Base-by-base conservation (phyloP, 192 early-diverging fungal genomes). In the Coemansia erecta region DNA sequence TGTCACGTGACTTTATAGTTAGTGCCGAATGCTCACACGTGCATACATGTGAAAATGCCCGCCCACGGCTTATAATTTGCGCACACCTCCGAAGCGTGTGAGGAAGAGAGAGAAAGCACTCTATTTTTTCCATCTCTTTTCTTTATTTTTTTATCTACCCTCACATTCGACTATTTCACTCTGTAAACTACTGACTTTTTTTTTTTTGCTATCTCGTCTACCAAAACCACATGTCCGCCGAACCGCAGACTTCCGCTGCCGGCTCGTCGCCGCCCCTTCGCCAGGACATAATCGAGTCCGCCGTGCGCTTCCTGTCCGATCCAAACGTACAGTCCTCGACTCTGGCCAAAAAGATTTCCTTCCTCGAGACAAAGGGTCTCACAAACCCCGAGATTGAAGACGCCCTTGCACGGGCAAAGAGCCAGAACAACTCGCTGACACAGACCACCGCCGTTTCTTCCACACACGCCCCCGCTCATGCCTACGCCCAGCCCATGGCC, bases 311-410 rank as follows among this genome's bases (percentile, higher is more conserved):
- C 69, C 85, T 99, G 31, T 68, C 77, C 18, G 94, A 99, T 77
- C 89, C 94, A 39, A 93, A 95, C 63, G 95, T 99, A 13, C 89
- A 92, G 66, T 70, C 85, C 10, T 86, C 92, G 14, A 85, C 97
- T 0, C 71, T 99, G 19, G 91, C 92, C 31, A 95, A 97, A 58
- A 88, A 91, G 47, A 81, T 96, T 24, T 86, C 95, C n/a, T 99
- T 99, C 73, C 83, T 99, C 21, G 93, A 98, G 64, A 87, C 88
- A 42, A 99, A 99, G 80, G 97, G 97, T 0, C 73, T 99, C 58
- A 91, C 89, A 22, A 77, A 85, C 13, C 87, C 85, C 17, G 97
- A 99, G 77, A 97, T 99, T 59, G 90, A 98, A 51, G 87, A 84
- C 43, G 97, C 95, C 8, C 77, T 92, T 65, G 74, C 80, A n/a